A percentile compares a stretch with the other conserved stretches of the same genome.
Conservation (phyloP, 2,329 filamentous ascomycete species). For the Hypomyces perniciosus region DNA sequence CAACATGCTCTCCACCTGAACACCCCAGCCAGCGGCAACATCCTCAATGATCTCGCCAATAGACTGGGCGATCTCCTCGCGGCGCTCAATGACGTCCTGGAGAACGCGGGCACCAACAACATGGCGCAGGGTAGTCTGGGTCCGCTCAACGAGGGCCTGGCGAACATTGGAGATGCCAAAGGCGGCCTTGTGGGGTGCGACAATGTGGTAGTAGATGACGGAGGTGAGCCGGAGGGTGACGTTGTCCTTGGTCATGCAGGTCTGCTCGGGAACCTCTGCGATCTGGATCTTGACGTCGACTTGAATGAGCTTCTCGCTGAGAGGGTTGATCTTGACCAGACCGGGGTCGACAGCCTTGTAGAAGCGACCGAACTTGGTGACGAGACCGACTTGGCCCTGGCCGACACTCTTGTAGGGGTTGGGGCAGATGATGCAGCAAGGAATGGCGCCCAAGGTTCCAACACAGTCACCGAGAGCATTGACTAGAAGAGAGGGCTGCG, state of each 20-base stretch:
- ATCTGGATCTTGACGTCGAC: constrained; percentile 99
- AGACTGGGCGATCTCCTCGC: constrained; percentile 91
- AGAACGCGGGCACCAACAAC: constrained; percentile 92
- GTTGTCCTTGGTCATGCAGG: constrained; percentile 99
- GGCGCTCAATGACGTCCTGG: constrained; percentile 96
- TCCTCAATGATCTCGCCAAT: constrained; percentile 98
- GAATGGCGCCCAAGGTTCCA: constrained; percentile 77
- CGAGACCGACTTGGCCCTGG: constrained; percentile 90
- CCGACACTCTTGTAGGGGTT: constrained; percentile 92
- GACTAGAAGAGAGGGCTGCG: constrained; percentile 39
- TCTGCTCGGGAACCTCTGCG: constrained; percentile 90
- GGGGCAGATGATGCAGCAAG: constrained; percentile 85
- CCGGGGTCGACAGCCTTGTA: constrained; percentile 94
- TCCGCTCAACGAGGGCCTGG: constrained; percentile 95
- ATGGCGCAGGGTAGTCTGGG: constrained; percentile 93
- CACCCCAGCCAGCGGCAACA: constrained; percentile 89
- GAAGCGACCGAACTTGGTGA: constrained; percentile 94
- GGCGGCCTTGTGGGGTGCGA: constrained; percentile 89
- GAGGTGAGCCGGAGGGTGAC: constrained; percentile 89
- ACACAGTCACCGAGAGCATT: constrained; percentile 67
- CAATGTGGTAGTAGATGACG: constrained; percentile 99
- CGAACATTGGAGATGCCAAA: constrained; percentile 94
- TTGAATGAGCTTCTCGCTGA: constrained; percentile 82
- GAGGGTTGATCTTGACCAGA: constrained; percentile 93
- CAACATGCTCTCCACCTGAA: constrained; percentile 94